Conservation (phyloP, 139 green algal species). For the Protoeuglena noctilucae region DNA sequence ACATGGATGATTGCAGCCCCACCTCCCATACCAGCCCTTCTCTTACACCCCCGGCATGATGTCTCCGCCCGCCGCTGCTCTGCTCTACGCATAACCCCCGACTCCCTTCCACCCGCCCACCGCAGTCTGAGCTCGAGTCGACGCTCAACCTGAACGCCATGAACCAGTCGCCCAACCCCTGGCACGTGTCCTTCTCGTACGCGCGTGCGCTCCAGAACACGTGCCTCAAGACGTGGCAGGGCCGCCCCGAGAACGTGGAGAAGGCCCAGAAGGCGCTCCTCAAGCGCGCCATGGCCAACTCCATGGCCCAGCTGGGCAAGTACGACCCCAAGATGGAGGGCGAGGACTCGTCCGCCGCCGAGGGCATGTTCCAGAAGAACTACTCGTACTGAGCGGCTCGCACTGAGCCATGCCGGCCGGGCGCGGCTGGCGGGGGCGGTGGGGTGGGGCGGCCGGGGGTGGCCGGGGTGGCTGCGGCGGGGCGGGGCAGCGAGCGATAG, state of each 20-base stretch:
- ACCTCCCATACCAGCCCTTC: too few relatives aligned
- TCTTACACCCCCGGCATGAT: too few relatives aligned
- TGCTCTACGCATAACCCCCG: too few relatives aligned
- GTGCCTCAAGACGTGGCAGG: constrained; percentile 45
- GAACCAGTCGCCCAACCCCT: constrained; percentile 99
- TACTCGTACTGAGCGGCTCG: constrained; percentile 71
- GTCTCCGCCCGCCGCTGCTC: too few relatives aligned
- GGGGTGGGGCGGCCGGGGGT: too few relatives aligned
- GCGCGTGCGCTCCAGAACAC: constrained; percentile 82
- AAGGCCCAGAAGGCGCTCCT: constrained; percentile 80
- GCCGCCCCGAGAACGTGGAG: constrained; percentile 70
- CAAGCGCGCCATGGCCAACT: constrained; percentile 88
- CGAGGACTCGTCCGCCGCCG: constrained; percentile 40
- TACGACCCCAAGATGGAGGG: constrained; percentile 52
- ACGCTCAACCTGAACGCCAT: constrained; percentile 99
- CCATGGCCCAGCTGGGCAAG: constrained; percentile 83
- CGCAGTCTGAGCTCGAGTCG: constrained; percentile 97
- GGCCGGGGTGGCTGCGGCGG: too few relatives aligned
- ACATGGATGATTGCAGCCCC: too few relatives aligned
- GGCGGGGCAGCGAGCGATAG: too few relatives aligned
- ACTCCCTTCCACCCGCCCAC: too few relatives aligned
- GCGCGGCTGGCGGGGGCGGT: too few relatives aligned
- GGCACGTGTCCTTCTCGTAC: constrained; percentile 99
- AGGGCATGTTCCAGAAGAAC: constrained; percentile 89
- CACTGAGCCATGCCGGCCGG: too few relatives aligned